These are phyloP conservation scores for Excoecaria cochinchinensis DNA, from an alignment of 345 rosid genomes.

Conservation along the genomic window DNA sequence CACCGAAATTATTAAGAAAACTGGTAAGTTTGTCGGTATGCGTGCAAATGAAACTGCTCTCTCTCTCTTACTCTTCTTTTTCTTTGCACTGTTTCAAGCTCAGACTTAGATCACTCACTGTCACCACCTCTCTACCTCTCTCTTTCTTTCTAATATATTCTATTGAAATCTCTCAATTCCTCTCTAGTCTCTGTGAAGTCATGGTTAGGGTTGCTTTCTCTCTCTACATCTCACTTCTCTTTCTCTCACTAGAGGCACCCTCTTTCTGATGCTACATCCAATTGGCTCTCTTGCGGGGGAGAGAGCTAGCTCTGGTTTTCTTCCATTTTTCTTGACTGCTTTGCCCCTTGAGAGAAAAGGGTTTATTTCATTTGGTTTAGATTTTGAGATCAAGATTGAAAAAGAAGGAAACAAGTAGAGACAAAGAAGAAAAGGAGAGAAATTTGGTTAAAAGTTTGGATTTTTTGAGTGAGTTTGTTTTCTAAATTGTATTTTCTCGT, in stretches of 20 bases:
- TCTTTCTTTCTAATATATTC: slow-evolving; percentile 8
- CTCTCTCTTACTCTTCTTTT: slow-evolving; percentile 17
- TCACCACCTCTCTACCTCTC: slow-evolving; percentile 20
- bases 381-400: slow-evolving; percentile 13
- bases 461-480: neutral
- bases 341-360: slow-evolving; percentile 1
- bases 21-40: slow-evolving; percentile 62
- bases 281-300: slow-evolving; percentile 47
- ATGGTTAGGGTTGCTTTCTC: slow-evolving; percentile 40
- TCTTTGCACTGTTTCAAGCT: slow-evolving; percentile 36
- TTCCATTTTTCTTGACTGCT: neutral
- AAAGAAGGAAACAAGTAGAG: too few species aligned
- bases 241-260: neutral
- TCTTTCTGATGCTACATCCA: slow-evolving; percentile 32
- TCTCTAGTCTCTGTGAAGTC: slow-evolving; percentile 4
- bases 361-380: neutral
- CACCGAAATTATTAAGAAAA: slow-evolving; percentile 20
- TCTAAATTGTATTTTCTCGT: neutral
- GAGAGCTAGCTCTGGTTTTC: slow-evolving; percentile 30
- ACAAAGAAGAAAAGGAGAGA: too few species aligned
- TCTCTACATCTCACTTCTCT: slow-evolving; percentile 18
- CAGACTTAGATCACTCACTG: slow-evolving; percentile 46
- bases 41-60: slow-evolving; percentile 55
- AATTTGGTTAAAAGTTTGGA: neutral
- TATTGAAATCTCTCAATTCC: slow-evolving; percentile 10